Evolutionary conservation across 768 basidiomycete species (phyloP), one percentile per base, ranked within the genome.

Genomic region (Fibroporia radiculosa): DNA sequence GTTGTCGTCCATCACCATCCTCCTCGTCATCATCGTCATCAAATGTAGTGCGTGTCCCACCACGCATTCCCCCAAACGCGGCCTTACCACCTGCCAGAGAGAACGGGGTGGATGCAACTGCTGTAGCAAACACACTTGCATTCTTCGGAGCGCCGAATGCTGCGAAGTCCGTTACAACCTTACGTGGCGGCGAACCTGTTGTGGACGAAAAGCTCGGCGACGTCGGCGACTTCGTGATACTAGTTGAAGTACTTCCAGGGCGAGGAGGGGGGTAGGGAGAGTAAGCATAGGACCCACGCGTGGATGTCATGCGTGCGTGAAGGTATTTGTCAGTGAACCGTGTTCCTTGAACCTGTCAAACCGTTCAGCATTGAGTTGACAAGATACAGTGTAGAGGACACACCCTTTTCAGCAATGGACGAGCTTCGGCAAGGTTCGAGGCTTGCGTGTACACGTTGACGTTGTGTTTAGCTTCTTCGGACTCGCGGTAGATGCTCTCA

Each of bases 321-420:
- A 93, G 75, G 63, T 97, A 98, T 63, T 95, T 93, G 54, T 98
- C 93, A 16, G 95, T 97, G 69, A 97, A 95, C 3, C 95, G 85
- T 32, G 91, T 89, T n/a, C 90, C 91, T 39, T 83, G 80, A 37
- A 96, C 87, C 93, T 96, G 60, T 22, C 31, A 52, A 23, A 32
- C 12, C 29, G 16, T 31, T 25, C 29, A n/a, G 27, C 41, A 47
- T 13, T 32, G 45, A 25, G 35, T n/a, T 4, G 22, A 40, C 20
- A 18, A 26, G 25, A 36, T 18, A 18, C 19, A 10, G n/a, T 25
- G n/a, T 26, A 27, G 26, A n/a, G 18, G 6, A 32, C 24, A 16
- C 22, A 31, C 93, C 68, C 83, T 81, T 66, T 87, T 83, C 48
- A 97, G 70, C 40, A 78, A 64, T 2, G 86, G 82, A 45, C 84